Conservation (phyloP, 1,284 basidiomycete genomes). For the Austroboletus novae-zelandiae region DNA sequence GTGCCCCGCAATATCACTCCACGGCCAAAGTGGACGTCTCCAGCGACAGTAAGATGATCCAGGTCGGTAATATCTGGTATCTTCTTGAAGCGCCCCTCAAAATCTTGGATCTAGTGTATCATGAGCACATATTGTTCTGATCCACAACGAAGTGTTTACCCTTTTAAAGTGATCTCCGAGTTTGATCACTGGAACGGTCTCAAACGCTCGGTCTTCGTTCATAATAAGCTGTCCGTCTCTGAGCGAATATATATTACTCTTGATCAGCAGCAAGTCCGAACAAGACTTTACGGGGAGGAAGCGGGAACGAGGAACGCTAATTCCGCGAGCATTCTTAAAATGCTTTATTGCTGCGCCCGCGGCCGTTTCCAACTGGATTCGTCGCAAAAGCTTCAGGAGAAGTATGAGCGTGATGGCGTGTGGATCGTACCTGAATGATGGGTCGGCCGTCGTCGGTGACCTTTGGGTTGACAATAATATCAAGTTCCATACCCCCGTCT, state of each 20-base stretch:
- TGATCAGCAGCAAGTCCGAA: slow-evolving; percentile 92
- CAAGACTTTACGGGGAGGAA: slow-evolving; percentile 95
- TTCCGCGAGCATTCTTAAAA: slow-evolving; percentile 90
- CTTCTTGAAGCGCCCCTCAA: slow-evolving; percentile 97
- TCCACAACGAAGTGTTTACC: slow-evolving; percentile 37
- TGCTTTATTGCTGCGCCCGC: slow-evolving; percentile 97
- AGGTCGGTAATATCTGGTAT: slow-evolving; percentile 93
- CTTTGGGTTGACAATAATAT: slow-evolving; percentile 96
- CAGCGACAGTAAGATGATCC: slow-evolving; percentile 95
- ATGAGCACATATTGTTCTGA: too few relatives aligned
- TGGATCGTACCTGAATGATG: slow-evolving; percentile 61
- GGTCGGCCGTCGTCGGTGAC: slow-evolving; percentile 82
- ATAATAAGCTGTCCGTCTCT: slow-evolving; percentile 92
- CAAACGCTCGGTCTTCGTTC: slow-evolving; percentile 88
- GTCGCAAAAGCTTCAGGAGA: background rate
- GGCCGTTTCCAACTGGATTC: slow-evolving; percentile 87
- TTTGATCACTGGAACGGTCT: slow-evolving; percentile 96
- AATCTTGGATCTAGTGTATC: slow-evolving; percentile 89
- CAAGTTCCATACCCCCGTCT: slow-evolving; percentile 86
- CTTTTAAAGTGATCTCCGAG: slow-evolving; percentile 92
- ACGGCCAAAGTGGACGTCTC: slow-evolving; percentile 95
- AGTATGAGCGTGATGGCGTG: background rate
- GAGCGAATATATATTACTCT: slow-evolving; percentile 94
- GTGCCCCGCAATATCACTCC: slow-evolving; percentile 88
- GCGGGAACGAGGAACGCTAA: slow-evolving; percentile 94